Conservation (phyloP, 306 rosid species). For the Urtica urens region DNA sequence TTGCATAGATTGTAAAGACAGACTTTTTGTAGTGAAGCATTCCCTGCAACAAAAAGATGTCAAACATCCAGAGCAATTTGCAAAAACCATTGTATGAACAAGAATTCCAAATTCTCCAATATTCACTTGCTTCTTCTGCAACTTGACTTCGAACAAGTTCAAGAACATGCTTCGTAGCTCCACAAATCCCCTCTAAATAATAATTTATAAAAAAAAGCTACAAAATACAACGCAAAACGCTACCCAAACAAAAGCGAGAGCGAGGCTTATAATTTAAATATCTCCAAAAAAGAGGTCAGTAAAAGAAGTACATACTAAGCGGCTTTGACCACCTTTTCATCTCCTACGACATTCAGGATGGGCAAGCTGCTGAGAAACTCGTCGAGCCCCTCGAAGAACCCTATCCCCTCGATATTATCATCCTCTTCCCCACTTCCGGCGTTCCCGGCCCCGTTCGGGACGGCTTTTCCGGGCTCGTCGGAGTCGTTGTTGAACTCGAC, state of each 20-base stretch:
- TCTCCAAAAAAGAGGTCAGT: conserved; percentile 25
- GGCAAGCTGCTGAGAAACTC: conserved; percentile 89
- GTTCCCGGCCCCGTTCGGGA: conserved; percentile 31
- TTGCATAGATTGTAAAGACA: too few relatives aligned
- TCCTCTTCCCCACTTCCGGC: conserved; percentile 41
- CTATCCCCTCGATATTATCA: conserved; percentile 78
- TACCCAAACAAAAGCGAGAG: background rate
- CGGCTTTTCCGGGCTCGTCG: conserved; percentile 37
- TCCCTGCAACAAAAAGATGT: too few relatives aligned
- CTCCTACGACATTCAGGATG: conserved; percentile 69
- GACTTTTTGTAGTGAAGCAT: too few relatives aligned
- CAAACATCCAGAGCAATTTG: too few relatives aligned
- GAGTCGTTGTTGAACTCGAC: conserved; percentile 92
- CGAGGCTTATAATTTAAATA: conserved; percentile 17
- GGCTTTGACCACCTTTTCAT: conserved; percentile 78
- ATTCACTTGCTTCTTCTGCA: too few relatives aligned
- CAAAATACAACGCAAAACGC: too few relatives aligned
- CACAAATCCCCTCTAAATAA: too few relatives aligned
- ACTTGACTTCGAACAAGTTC: too few relatives aligned
- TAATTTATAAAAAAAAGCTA: too few relatives aligned
- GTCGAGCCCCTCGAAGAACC: conserved; percentile 93
- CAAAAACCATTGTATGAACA: too few relatives aligned
- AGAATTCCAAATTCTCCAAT: too few relatives aligned
- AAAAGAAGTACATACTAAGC: conserved; percentile 30
- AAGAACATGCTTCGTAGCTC: too few relatives aligned